Evolutionary conservation across 129 eudicot genomes (phyloP), one percentile per base, ranked within the genome.

Genomic region (Tanacetum coccineum): DNA sequence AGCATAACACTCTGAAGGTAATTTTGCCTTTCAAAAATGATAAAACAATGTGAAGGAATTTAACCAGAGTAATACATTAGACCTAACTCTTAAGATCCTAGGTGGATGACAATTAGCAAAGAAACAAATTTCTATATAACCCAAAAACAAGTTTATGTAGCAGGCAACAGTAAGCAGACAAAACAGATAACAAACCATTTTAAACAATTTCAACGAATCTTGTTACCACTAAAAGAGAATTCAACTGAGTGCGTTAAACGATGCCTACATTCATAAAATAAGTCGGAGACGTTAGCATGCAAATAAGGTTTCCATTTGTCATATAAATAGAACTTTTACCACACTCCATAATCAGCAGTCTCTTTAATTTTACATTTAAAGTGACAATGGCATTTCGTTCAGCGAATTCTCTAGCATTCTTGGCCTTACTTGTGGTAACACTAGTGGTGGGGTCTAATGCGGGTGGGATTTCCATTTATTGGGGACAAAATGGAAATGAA

Each of bases 401-500:
- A 25, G 20, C 20, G 30, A 53, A 13, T 61, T 53, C 75, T 21
- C 36, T 28, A 6, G 8, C 46, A 7, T 19, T 59, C 26, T 39
- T 48, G 15, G 30, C 40, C 30, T 52, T 59, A 19, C 25, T 52
- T 48, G 36, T 70, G 54, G 42, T 59, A 70, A 18, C 32, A 63
- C 62, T 57, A 55, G 72, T 64, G 14, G 40, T 44, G 30, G 68
- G 68, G 21, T 65, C 74, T 25, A 59, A 58, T 40, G 84, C 72
- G 0, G 75, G 78, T 3, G 75, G 64, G 18, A 76, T 71, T 3
- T 70, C 76, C 15, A 57, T 76, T 30, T 76, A 80, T 42, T 80
- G 81, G 85, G 81, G 81, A 30, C 81, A 76, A 65, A 76, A 80
- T 47, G 85, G 78, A 4, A 67, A 67, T 3, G 81, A 76, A 58